These are phyloP conservation scores for Pseudozyma sp. DNA, from an alignment of 1,284 basidiomycete species.

Conservation along the genomic window DNA sequence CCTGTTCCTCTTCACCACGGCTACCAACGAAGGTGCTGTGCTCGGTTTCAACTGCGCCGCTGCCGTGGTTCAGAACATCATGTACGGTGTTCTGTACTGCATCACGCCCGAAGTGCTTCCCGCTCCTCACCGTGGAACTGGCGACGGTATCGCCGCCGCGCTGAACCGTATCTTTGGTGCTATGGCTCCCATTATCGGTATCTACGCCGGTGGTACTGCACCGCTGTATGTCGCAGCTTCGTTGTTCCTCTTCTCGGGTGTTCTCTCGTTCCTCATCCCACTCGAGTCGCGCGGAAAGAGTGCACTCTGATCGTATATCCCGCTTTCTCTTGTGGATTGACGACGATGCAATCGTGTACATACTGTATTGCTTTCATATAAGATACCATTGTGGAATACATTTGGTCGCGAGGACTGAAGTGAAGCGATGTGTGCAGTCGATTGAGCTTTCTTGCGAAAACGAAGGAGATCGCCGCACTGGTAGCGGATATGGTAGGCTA, in stretches of 20 bases:
- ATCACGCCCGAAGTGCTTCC: conserved; percentile 66
- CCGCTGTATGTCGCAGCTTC: conserved; percentile 62
- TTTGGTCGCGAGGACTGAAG: no score
- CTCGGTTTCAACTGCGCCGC: conserved; percentile 64
- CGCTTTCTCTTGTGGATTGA: conserved; percentile 6
- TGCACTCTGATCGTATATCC: conserved; percentile 17
- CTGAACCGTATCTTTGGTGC: conserved; percentile 64
- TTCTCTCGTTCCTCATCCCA: conserved; percentile 59
- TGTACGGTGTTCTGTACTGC: conserved; percentile 56
- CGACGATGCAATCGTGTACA: neutral
- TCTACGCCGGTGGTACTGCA: conserved; percentile 48
- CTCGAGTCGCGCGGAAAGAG: conserved; percentile 55
- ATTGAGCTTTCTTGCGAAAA: no score
- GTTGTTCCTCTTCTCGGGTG: conserved; percentile 57
- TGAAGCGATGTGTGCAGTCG: no score
- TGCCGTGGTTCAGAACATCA: conserved; percentile 58
- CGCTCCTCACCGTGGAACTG: conserved; percentile 66
- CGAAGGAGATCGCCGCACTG: no score
- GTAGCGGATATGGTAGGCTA: no score
- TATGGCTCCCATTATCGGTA: conserved; percentile 65
- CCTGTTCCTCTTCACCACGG: conserved; percentile 65
- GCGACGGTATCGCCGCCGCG: conserved; percentile 63
- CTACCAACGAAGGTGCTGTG: conserved; percentile 47
- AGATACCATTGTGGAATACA: conserved; percentile 20
- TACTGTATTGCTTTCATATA: neutral